phyloP scores from a whole-genome alignment of 768 basidiomycete genomes.

The Peribolospora kevripleyi region DNA sequence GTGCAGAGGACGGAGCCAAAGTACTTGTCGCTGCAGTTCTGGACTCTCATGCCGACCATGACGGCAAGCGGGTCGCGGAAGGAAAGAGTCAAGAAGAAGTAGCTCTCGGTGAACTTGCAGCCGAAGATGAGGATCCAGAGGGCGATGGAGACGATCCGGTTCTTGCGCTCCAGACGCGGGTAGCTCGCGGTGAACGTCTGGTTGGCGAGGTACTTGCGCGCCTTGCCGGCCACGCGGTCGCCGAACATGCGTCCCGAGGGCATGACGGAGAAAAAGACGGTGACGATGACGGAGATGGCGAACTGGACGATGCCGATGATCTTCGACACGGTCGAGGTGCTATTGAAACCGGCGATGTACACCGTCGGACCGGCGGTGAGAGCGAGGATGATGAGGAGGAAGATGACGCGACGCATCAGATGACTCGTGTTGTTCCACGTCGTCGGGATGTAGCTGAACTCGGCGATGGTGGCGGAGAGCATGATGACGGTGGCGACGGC shows the following conservation, averaged over 20 bases:
- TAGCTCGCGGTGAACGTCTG: conserved; percentile 98
- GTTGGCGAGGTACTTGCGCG: conserved; percentile 85
- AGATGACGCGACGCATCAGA: conserved; percentile 67
- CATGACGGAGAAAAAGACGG: conserved; percentile 66
- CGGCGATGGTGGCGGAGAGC: conserved; percentile 76
- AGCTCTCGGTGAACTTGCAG: conserved; percentile 89
- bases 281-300: conserved; percentile 67
- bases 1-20: conserved; percentile 63
- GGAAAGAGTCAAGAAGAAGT: conserved; percentile 90
- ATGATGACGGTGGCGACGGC: conserved; percentile 90
- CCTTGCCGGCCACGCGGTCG: conserved; percentile 84
- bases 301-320: conserved; percentile 94
- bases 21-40: conserved; percentile 63
- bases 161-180: conserved; percentile 36
- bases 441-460: conserved; percentile 92
- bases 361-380: conserved; percentile 81
- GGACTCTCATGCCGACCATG: conserved; percentile 92
- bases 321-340: conserved; percentile 33
- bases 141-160: conserved; percentile 50
- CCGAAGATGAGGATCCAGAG: conserved; percentile 86
- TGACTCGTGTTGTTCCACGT: conserved; percentile 99
- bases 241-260: conserved; percentile 98
- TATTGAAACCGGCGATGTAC: conserved; percentile 74
- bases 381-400: conserved; percentile 69
- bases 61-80: conserved; percentile 80